Evolutionary conservation across 352 stramenopile genomes (phyloP), one percentile per base, ranked within the genome.

Genomic region (Phytopythium vexans): DNA sequence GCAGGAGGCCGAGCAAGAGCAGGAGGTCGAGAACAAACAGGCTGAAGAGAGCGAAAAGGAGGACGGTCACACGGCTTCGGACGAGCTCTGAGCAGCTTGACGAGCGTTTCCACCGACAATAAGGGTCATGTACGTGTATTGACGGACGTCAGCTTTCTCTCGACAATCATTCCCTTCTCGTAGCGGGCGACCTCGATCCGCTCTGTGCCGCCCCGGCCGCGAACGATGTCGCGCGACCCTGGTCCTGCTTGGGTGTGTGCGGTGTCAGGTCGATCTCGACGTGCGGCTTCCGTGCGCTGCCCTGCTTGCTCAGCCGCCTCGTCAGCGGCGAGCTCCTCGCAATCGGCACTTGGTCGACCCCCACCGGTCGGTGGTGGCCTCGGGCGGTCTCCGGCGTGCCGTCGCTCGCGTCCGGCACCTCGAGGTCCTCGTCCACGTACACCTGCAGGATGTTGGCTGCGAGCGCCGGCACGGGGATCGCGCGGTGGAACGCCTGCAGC

Each of bases 381-480:
- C 52, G 35, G 32, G 11, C 3, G 33, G 52, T 36, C 7, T 70
- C 58, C 21, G 21, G 21, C 21, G 21, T 27, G 21, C 21, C 21
- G 21, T 27, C 21, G 21, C 21, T 27, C 21, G 21, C 21, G 9
- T 78, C 63, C 2, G 61, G 51, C 10, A 87, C 70, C 54, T 84
- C 57, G 4, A 87, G 58, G 33, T 83, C 76, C 36, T 82, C 69
- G 15, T 87, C 76, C 16, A 74, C 83, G 14, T 72, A 51, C 1
- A 87, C 62, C 9, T 66, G 76, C 43, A 87, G 10, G 47, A 85
- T 82, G 16, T 70, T 70, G 2, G 76, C 79, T 2, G 65, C 66
- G 16, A 87, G 52, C 32, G 76, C 76, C 6, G 76, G 76, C 38
- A 87, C 47, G 4, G 76, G 71, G 36, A 87, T 68, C 11, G 84